These are phyloP conservation scores for Mycena galopus DNA, from an alignment of 768 basidiomycete genomes.

Conservation along the genomic window DNA sequence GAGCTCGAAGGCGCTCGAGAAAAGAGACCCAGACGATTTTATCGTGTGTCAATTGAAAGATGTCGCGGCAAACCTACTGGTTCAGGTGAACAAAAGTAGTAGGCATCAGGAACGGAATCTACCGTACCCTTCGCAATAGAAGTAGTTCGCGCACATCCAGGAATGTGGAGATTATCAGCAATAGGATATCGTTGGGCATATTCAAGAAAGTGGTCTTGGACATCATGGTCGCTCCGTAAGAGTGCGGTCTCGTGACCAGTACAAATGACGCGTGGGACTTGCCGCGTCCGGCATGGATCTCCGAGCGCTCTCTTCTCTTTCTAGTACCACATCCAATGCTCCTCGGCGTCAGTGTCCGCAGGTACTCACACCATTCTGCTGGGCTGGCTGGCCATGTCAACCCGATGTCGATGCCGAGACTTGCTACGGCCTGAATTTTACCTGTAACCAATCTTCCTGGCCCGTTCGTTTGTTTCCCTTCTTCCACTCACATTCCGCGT, in stretches of 20 bases:
- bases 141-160: slow-evolving; percentile 3
- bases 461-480: too few relatives aligned
- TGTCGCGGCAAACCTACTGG: slow-evolving; percentile 17
- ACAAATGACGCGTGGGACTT: too few relatives aligned
- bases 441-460: too few relatives aligned
- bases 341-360: too few relatives aligned
- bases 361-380: too few relatives aligned
- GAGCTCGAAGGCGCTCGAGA: slow-evolving; percentile 8
- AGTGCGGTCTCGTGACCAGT: not conserved
- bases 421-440: too few relatives aligned
- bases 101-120: not conserved
- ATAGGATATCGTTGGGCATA: slow-evolving; percentile 19
- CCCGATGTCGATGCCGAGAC: too few relatives aligned
- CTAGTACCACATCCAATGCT: too few relatives aligned
- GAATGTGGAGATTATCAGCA: slow-evolving; percentile 9
- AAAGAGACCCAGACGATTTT: slow-evolving; percentile 25
- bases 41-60: slow-evolving; percentile 18
- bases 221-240: not conserved
- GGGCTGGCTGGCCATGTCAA: too few relatives aligned
- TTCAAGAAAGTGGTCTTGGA: slow-evolving; percentile 14
- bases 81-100: not conserved
- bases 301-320: too few relatives aligned
- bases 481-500: too few relatives aligned
- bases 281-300: too few relatives aligned
- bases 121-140: slow-evolving; percentile 4